phyloP scores from a whole-genome alignment of 306 rosid species.

The Glycine soja region DNA sequence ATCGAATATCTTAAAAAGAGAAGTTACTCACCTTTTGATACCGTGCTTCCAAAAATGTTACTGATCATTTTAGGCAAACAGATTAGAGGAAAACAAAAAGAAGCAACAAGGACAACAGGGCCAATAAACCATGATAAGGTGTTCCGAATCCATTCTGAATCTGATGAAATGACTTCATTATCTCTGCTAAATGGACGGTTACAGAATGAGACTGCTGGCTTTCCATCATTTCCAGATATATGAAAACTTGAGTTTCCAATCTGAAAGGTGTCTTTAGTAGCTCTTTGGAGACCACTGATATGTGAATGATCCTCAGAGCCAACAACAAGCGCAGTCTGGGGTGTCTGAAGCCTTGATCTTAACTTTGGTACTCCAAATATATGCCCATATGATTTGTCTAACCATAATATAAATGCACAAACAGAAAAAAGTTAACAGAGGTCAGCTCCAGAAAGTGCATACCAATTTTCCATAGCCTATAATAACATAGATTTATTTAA shows the following conservation, averaged over 20 bases:
- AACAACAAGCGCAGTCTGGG: constrained; percentile 55
- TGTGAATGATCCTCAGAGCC: constrained; percentile 72
- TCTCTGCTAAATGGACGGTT: constrained; percentile 61
- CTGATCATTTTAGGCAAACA: constrained; percentile 71
- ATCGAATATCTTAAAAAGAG: constrained; percentile 36
- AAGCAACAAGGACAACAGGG: constrained; percentile 76
- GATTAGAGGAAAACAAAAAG: constrained; percentile 59
- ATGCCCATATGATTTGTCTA: constrained; percentile 55
- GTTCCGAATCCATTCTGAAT: constrained; percentile 55
- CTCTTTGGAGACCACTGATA: constrained; percentile 52
- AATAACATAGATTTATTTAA: constrained; percentile 30
- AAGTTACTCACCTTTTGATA: constrained; percentile 63
- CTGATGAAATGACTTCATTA: constrained; percentile 48
- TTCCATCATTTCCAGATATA: constrained; percentile 69
- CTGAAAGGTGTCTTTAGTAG: constrained; percentile 53
- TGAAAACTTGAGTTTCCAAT: constrained; percentile 50
- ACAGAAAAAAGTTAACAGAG: constrained; percentile 44
- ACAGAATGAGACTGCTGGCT: constrained; percentile 75
- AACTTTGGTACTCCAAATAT: constrained; percentile 46
- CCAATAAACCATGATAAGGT: constrained; percentile 75
- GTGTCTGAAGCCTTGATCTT: constrained; percentile 54
- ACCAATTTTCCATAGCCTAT: constrained; percentile 1
- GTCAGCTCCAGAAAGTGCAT: constrained; percentile 34
- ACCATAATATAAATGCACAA: constrained; percentile 39
- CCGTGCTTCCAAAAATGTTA: constrained; percentile 75